Conservation (phyloP, 2,329 filamentous ascomycete species). For the Xylariaceae sp. region DNA sequence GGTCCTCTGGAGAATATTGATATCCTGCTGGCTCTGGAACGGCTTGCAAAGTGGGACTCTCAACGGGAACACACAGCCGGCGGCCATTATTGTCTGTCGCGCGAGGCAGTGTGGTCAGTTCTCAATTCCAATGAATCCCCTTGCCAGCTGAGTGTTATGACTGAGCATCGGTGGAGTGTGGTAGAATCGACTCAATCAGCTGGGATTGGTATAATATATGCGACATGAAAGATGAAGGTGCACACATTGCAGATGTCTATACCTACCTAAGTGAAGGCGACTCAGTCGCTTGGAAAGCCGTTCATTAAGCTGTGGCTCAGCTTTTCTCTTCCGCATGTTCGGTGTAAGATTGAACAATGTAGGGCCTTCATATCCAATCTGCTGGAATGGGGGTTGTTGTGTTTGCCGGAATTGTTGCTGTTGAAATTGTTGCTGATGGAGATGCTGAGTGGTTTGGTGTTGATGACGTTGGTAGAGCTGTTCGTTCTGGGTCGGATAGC, state of each 20-base stretch:
- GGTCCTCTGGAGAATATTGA: constrained; percentile 14
- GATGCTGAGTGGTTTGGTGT: background rate
- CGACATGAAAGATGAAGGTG: constrained; percentile 1
- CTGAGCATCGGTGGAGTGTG: too few species aligned
- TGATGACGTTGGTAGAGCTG: constrained; percentile 12
- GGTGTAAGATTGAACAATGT: constrained; percentile 16
- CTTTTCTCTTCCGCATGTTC: constrained; percentile 53
- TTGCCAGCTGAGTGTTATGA: too few species aligned
- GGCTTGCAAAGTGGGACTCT: constrained; percentile 37
- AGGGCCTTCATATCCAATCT: constrained; percentile 6
- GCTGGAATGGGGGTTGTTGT: too few species aligned
- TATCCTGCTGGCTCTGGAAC: constrained; percentile 13
- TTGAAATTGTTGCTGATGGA: background rate
- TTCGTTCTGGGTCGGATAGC: constrained; percentile 14
- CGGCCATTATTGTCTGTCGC: constrained; percentile 54
- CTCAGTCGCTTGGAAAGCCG: constrained; percentile 81
- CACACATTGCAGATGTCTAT: background rate
- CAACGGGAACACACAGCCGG: constrained; percentile 62
- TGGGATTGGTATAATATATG: background rate
- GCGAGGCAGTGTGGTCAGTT: constrained; percentile 24
- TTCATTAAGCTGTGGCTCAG: constrained; percentile 57
- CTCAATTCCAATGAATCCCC: constrained; percentile 16
- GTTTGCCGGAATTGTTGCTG: constrained; percentile 9
- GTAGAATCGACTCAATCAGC: background rate
- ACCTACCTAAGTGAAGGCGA: constrained; percentile 72